Conservation (phyloP, 2,329 filamentous ascomycete genomes). For the Rutstroemia sp. region DNA sequence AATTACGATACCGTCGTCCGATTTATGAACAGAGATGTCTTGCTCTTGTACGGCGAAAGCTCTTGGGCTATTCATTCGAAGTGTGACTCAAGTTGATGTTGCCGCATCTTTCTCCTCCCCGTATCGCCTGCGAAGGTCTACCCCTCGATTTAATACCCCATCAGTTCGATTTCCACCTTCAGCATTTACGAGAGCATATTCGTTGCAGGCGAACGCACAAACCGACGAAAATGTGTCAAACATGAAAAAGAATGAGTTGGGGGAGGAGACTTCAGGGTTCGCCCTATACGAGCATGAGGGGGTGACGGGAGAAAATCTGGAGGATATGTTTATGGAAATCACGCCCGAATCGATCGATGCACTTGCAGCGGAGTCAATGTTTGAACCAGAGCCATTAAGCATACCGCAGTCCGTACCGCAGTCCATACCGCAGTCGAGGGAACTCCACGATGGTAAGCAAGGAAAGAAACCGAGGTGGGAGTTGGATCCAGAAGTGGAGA, state of each 20-base stretch:
- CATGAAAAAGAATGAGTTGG: neutral
- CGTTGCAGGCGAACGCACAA: neutral
- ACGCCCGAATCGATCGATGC: constrained; percentile 32
- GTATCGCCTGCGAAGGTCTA: neutral
- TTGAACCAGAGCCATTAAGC: neutral
- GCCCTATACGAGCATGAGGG: neutral
- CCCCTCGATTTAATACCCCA: neutral
- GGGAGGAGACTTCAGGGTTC: neutral
- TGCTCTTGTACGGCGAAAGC: constrained; percentile 24
- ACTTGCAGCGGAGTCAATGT: constrained; percentile 18
- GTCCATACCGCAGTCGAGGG: neutral
- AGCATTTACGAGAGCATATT: neutral
- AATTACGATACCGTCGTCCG: neutral
- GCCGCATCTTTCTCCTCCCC: neutral
- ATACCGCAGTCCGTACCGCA: neutral
- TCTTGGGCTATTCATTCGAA: constrained; percentile 26
- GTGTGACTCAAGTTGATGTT: constrained; percentile 26
- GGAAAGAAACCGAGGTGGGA: constrained; percentile 2
- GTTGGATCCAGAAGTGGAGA: neutral
- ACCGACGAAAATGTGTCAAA: neutral
- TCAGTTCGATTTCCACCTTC: neutral
- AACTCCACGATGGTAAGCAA: neutral
- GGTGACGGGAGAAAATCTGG: constrained; percentile 1
- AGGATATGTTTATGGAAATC: constrained; percentile 27
- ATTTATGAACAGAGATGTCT: constrained; percentile 20